Evolutionary conservation across 2,329 filamentous ascomycete species (phyloP).

Genomic region (Neopestalotiopsis sp.): DNA sequence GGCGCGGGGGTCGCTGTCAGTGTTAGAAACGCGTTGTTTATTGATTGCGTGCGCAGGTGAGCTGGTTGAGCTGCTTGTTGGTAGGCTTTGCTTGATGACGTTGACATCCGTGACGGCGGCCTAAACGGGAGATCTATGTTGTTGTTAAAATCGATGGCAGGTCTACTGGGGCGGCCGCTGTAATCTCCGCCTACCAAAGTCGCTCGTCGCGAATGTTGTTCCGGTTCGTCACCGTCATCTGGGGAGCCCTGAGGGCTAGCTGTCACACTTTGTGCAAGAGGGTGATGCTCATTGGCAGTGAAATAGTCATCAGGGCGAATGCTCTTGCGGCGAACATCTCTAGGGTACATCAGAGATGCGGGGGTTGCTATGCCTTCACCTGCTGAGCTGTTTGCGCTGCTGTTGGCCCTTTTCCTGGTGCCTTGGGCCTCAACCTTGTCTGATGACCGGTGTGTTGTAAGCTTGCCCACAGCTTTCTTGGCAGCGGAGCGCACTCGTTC

Average conservation of each 20-base stretch:
- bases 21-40: constrained; percentile 50
- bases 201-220: constrained; percentile 44
- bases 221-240: constrained; percentile 33
- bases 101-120: constrained; percentile 36
- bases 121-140: constrained; percentile 39
- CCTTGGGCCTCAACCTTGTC: constrained; percentile 60
- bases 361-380: constrained; percentile 56
- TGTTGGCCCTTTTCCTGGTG: constrained; percentile 61
- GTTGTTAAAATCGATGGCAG: constrained; percentile 42
- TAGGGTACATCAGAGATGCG: constrained; percentile 58
- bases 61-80: constrained; percentile 41
- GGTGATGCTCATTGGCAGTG: constrained; percentile 65
- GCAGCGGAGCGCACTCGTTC: constrained; percentile 83
- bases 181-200: constrained; percentile 43
- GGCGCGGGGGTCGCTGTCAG: constrained; percentile 39
- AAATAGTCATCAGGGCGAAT: constrained; percentile 63
- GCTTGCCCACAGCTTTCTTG: constrained; percentile 69
- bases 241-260: constrained; percentile 66
- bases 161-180: constrained; percentile 39
- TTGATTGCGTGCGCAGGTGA: constrained; percentile 51
- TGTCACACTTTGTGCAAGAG: constrained; percentile 75
- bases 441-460: constrained; percentile 61
- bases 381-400: constrained; percentile 69
- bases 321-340: constrained; percentile 59
- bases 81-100: constrained; percentile 35